These are phyloP conservation scores for Maudiozyma pseudohumilis DNA, from an alignment of 805 yeast species.

Conservation along the genomic window DNA sequence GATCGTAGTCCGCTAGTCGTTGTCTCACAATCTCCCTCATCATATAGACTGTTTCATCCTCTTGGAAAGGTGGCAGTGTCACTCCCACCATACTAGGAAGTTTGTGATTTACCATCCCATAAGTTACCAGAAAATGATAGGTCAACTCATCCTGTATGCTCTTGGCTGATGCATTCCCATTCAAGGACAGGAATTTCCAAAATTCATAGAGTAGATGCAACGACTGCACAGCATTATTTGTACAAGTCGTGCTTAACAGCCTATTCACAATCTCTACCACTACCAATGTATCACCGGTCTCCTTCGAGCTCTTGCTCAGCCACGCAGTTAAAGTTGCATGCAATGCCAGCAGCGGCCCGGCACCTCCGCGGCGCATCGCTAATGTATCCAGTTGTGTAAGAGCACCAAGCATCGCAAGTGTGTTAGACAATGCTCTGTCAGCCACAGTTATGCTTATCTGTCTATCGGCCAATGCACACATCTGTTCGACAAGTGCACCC, in stretches of 20 bases:
- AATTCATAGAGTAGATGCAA: constrained; percentile 34
- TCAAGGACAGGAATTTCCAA: constrained; percentile 26
- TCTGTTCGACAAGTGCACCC: constrained; percentile 13
- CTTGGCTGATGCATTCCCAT: constrained; percentile 35
- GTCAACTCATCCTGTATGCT: constrained; percentile 35
- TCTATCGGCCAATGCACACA: constrained; percentile 8
- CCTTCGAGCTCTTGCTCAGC: constrained; percentile 17
- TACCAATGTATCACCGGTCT: constrained; percentile 24
- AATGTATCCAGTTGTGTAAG: constrained; percentile 21
- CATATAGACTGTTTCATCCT: not conserved
- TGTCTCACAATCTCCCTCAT: constrained; percentile 13
- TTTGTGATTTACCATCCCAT: constrained; percentile 30
- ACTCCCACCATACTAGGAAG: constrained; percentile 16
- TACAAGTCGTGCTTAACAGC: constrained; percentile 34
- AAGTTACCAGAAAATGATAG: constrained; percentile 37
- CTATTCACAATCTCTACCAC: constrained; percentile 39
- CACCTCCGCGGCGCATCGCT: constrained; percentile 14
- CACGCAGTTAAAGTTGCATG: constrained; percentile 15
- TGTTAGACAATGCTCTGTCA: constrained; percentile 24
- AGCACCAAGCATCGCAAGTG: constrained; percentile 17
- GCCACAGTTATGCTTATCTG: constrained; percentile 8
- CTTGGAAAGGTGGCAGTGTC: constrained; percentile 1
- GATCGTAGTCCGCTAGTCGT: constrained; percentile 9
- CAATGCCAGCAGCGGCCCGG: no score
- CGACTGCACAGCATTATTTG: constrained; percentile 32